Conservation (phyloP, 2,329 filamentous ascomycete genomes). For the Fusarium sp. region DNA sequence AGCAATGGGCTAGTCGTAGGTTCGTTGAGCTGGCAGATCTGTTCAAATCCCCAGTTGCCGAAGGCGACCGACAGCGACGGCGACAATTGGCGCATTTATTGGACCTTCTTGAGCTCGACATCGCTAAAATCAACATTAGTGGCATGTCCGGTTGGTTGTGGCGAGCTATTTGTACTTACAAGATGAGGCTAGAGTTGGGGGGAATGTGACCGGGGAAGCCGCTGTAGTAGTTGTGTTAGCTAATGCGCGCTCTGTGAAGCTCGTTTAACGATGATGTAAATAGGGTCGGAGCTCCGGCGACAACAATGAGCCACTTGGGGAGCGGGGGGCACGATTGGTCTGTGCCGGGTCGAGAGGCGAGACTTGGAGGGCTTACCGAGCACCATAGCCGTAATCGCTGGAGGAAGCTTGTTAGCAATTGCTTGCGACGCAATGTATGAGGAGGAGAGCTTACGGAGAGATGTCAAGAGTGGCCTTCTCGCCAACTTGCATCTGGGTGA, state of each 20-base stretch:
- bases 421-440: too few relatives aligned
- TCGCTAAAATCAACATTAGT: constrained; percentile 61
- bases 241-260: neutral
- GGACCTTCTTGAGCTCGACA: constrained; percentile 75
- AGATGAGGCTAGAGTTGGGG: constrained; percentile 79
- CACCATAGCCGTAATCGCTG: constrained; percentile 75
- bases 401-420: constrained; percentile 26
- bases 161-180: constrained; percentile 71
- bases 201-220: constrained; percentile 86
- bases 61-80: constrained; percentile 16
- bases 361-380: constrained; percentile 58
- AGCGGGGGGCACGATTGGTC: constrained; percentile 39
- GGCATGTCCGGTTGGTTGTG: neutral
- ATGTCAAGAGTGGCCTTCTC: constrained; percentile 92
- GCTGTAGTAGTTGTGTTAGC: constrained; percentile 56
- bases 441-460: constrained; percentile 54
- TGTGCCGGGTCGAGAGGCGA: constrained; percentile 1
- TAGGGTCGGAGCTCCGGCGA: neutral
- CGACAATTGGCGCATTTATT: constrained; percentile 46
- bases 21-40: constrained; percentile 1
- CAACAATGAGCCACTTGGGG: constrained; percentile 56
- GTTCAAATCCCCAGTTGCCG: constrained; percentile 5
- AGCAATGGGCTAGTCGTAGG: constrained; percentile 3
- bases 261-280: neutral
- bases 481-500: constrained; percentile 86